Conservation (phyloP, 208 protist species). For the Wallacemonas sp. region DNA sequence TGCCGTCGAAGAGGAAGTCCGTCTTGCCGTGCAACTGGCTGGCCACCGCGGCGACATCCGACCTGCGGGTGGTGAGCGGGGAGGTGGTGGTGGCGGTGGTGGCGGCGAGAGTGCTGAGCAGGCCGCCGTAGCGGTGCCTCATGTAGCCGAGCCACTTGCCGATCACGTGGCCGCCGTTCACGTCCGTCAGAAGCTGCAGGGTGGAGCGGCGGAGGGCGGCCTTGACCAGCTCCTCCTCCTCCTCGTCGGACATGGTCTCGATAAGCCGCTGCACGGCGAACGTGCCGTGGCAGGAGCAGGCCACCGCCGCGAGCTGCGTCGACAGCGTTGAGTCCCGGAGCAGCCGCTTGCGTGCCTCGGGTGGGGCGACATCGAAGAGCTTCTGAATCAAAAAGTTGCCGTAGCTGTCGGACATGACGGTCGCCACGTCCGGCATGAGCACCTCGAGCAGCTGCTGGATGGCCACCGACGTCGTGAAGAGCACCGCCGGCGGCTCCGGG, state of each 20-base stretch:
- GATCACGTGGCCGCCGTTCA: slow-evolving; percentile 97
- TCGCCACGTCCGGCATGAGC: slow-evolving; percentile 48
- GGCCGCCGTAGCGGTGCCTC: slow-evolving; percentile 27
- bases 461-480: slow-evolving; percentile 32
- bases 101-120: slow-evolving; percentile 4
- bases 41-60: neutral
- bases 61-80: neutral
- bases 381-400: slow-evolving; percentile 98
- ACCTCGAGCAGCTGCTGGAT: slow-evolving; percentile 50
- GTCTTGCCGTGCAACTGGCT: slow-evolving; percentile 22
- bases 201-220: slow-evolving; percentile 35
- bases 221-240: slow-evolving; percentile 77
- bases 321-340: slow-evolving; percentile 61
- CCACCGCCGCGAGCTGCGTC: slow-evolving; percentile 45
- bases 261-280: slow-evolving; percentile 96
- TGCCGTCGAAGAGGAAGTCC: slow-evolving; percentile 57
- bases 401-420: slow-evolving; percentile 96
- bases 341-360: slow-evolving; percentile 44
- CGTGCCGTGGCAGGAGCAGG: slow-evolving; percentile 91
- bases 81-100: neutral
- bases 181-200: slow-evolving; percentile 91
- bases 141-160: slow-evolving; percentile 70
- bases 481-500: slow-evolving; percentile 19
- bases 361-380: slow-evolving; percentile 67
- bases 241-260: slow-evolving; percentile 78